Conservation (phyloP, 2,329 filamentous ascomycete genomes). For the Diaporthe batatas region DNA sequence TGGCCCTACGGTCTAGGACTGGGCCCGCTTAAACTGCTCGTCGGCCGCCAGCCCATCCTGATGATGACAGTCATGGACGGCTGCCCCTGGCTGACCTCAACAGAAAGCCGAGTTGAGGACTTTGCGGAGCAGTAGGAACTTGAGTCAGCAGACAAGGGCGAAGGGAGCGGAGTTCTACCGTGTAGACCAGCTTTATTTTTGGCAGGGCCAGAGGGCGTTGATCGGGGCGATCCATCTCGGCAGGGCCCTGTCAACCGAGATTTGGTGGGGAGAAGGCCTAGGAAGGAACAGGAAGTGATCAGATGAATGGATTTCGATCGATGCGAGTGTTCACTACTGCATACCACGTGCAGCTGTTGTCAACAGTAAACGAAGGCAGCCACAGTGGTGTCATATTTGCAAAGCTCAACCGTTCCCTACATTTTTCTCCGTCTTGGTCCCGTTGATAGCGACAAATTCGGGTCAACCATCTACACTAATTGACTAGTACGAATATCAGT, state of each 20-base stretch:
- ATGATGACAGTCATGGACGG: constrained; percentile 10
- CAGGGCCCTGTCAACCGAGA: constrained; percentile 30
- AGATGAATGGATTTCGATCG: constrained; percentile 14
- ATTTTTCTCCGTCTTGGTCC: background rate
- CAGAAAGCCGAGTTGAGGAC: background rate
- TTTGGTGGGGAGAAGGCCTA: constrained; percentile 28
- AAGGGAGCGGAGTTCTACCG: constrained; percentile 14
- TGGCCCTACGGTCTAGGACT: constrained; percentile 9
- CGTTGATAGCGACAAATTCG: background rate
- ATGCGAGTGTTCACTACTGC: constrained; percentile 18
- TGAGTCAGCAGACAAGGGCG: constrained; percentile 30
- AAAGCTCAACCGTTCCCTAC: background rate
- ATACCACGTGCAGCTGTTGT: constrained; percentile 22
- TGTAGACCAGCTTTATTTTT: constrained; percentile 37
- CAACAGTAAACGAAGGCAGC: constrained; percentile 1
- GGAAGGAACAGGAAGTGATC: constrained; percentile 20
- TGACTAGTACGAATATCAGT: background rate
- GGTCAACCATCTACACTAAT: background rate
- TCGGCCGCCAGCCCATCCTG: constrained; percentile 33
- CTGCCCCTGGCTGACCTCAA: background rate
- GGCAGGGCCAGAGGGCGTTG: constrained; percentile 26
- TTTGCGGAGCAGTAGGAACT: constrained; percentile 1
- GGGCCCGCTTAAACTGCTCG: background rate
- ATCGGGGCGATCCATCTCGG: constrained; percentile 39
- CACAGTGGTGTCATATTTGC: background rate